Evolutionary conservation across 495 filamentous ascomycete genomes (phyloP).

Genomic region (Annulohypoxylon moriforme): DNA sequence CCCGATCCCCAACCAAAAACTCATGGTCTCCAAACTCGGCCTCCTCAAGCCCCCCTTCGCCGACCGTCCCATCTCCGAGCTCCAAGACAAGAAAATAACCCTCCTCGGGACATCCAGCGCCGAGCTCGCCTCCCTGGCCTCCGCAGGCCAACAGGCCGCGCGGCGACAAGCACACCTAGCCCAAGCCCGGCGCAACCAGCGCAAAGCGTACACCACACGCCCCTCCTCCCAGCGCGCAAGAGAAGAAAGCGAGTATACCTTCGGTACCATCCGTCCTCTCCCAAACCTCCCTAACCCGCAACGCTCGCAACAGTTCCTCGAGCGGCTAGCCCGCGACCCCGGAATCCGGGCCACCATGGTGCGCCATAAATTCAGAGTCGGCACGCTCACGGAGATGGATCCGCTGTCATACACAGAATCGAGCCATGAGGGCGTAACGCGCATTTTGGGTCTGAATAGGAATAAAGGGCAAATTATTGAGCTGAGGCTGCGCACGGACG

Average conservation of each 20-base stretch:
- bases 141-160: constrained; percentile 54
- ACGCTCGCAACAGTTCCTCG: constrained; percentile 75
- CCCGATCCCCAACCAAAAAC: constrained; percentile 76
- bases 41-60: constrained; percentile 69
- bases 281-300: constrained; percentile 79
- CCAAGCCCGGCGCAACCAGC: constrained; percentile 49
- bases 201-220: constrained; percentile 36
- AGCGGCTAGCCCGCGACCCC: constrained; percentile 81
- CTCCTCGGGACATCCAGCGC: constrained; percentile 70
- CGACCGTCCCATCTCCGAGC: constrained; percentile 58
- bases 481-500: constrained; percentile 88
- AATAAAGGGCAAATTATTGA: constrained; percentile 93
- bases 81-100: constrained; percentile 67
- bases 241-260: constrained; percentile 77
- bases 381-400: constrained; percentile 93
- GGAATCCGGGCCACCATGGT: constrained; percentile 87
- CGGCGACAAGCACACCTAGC: constrained; percentile 53
- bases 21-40: constrained; percentile 76
- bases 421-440: constrained; percentile 72
- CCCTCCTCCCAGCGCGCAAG: constrained; percentile 47
- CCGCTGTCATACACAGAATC: constrained; percentile 78
- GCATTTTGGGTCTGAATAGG: constrained; percentile 87
- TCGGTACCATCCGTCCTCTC: constrained; percentile 80
- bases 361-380: constrained; percentile 86
- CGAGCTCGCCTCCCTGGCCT: constrained; percentile 62